Evolutionary conservation across 768 basidiomycete species (phyloP), one percentile per base, ranked within the genome.

Genomic region (Steccherinum ochraceum): DNA sequence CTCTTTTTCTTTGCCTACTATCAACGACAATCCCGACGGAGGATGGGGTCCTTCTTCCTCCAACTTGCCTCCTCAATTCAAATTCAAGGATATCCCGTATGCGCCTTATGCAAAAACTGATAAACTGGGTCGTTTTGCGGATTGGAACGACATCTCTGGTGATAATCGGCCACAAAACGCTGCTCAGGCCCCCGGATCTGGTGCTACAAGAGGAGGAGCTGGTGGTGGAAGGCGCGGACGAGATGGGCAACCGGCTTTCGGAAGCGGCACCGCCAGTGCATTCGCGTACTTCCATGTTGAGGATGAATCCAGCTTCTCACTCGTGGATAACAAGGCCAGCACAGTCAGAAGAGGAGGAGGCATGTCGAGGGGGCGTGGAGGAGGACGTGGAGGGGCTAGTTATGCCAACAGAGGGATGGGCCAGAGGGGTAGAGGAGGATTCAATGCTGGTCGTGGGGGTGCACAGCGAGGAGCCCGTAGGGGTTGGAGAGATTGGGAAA

Each of bases 41-140:
- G 89, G 90, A 49, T 97, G 94, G 94, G 92, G 92, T 1, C 82
- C 82, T 4, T 90, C 93, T 4, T 81, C 86, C 3, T 79, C 85
- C 0, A 86, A 89, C 67, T 73, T 94, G 19, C 93, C 95, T 1
- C 76, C 86, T 42, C 85, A 92, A 56, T 97, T 95, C 73, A 93
- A 94, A 71, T 96, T 96, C 79, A 93, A 91, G 69, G 96, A 97
- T 61, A 96, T 98, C 53, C 96, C 96, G 43, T 99, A 98, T 64
- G 94, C 95, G 0, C 94, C 94, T 3, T 98, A 91, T 78, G 93
- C 93, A 71, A 99, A 99, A 81, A 85, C 91, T 30, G 96, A 99
- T 77, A 97, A 97, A 69, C 84, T 99, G 50, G 93, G 92, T 48
- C 86, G 95, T 48, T 89, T 99, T 63, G 95, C 95, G 45, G 95